These are phyloP conservation scores for Yamagishiella unicocca DNA, from an alignment of 139 green algal species.

Conservation along the genomic window DNA sequence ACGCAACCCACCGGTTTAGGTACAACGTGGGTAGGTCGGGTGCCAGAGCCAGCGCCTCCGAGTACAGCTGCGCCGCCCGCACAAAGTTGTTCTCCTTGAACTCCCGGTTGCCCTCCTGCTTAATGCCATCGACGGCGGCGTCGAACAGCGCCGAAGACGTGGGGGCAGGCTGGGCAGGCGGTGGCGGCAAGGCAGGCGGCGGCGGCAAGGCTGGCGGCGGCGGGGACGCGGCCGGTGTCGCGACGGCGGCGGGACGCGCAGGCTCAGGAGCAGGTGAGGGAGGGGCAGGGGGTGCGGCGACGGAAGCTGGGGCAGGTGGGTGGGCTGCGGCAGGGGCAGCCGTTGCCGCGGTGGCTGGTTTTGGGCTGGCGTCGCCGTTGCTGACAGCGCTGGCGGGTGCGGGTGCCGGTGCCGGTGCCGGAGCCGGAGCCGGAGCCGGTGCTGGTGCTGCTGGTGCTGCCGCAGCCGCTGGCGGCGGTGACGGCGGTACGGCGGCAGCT, in stretches of 20 bases:
- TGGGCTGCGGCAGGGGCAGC: neutral
- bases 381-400: no score
- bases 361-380: neutral
- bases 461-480: neutral
- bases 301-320: neutral
- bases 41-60: slow-evolving; percentile 44
- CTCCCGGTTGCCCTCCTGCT: slow-evolving; percentile 45
- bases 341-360: neutral
- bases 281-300: slow-evolving; percentile 2
- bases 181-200: neutral
- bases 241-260: no score
- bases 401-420: neutral
- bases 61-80: slow-evolving; percentile 41
- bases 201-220: neutral
- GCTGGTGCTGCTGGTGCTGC: neutral
- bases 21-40: slow-evolving; percentile 42
- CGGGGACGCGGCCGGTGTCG: neutral
- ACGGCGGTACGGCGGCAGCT: neutral
- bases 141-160: neutral
- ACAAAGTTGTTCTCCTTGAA: slow-evolving; percentile 28
- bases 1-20: slow-evolving; percentile 33
- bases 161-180: neutral
- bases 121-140: neutral
- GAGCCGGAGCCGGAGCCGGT: neutral
- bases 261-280: neutral